These are phyloP conservation scores for Yamagishiella unicocca DNA, from an alignment of 139 green algal species.

Conservation along the genomic window DNA sequence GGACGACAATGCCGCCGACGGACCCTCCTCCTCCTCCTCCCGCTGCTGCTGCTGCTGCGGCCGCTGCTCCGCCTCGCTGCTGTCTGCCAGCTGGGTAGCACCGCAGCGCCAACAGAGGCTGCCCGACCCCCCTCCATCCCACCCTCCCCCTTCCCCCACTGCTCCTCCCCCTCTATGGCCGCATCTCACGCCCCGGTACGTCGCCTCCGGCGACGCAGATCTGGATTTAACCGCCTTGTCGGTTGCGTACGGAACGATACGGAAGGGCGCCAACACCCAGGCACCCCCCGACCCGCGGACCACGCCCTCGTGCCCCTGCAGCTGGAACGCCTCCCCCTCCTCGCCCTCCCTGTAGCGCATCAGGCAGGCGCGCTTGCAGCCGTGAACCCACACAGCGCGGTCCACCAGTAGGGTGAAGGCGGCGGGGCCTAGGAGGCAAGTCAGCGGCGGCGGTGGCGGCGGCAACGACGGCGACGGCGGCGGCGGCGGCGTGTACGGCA, in stretches of 20 bases:
- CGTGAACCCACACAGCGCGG: constrained; percentile 17
- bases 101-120: too few species aligned
- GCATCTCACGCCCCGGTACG: too few species aligned
- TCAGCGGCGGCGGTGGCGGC: background rate
- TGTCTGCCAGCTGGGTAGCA: too few species aligned
- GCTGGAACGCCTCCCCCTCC: background rate
- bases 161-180: too few species aligned
- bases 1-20: too few species aligned
- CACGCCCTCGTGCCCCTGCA: background rate
- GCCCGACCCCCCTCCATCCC: too few species aligned
- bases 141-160: too few species aligned
- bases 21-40: too few species aligned
- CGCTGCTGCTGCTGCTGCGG: too few species aligned
- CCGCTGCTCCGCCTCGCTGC: too few species aligned
- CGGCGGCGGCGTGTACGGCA: constrained; percentile 7
- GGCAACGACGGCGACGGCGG: background rate
- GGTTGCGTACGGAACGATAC: background rate
- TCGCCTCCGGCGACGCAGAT: too few species aligned
- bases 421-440: background rate
- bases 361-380: constrained; percentile 7
- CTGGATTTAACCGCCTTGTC: too few species aligned
- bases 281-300: constrained; percentile 8
- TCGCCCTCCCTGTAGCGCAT: background rate
- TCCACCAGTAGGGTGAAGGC: background rate
- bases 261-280: constrained; percentile 23